A percentile compares a stretch with the other conserved stretches of the same genome.
These are phyloP conservation scores for Phytophthora sp. DNA, from an alignment of 352 stramenopile species.

Conservation along the genomic window DNA sequence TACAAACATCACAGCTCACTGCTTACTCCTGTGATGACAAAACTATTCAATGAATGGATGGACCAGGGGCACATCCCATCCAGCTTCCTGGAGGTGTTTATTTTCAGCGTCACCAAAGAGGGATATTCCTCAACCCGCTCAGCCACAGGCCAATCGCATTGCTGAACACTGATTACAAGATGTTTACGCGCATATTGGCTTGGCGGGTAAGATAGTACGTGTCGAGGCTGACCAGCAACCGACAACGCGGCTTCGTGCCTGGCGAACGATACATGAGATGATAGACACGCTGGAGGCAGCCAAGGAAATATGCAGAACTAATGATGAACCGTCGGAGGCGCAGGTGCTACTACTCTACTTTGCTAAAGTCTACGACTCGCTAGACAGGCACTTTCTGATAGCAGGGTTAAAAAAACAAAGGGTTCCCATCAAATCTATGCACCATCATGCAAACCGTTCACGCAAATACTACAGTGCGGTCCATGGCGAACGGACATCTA, in stretches of 20 bases:
- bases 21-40: no score
- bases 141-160: constrained; percentile 17
- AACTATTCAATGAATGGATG: background rate
- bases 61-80: background rate
- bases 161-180: constrained; percentile 17
- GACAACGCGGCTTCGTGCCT: constrained; percentile 4
- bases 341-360: constrained; percentile 11
- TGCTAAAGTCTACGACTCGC: constrained; percentile 13
- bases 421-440: background rate
- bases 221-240: background rate
- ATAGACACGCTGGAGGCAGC: constrained; percentile 14
- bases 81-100: constrained; percentile 9
- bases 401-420: background rate
- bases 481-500: background rate
- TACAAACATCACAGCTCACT: no score
- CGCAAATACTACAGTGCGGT: background rate
- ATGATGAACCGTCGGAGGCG: background rate
- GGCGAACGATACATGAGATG: constrained; percentile 9
- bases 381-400: background rate
- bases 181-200: constrained; percentile 4
- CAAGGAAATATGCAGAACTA: background rate
- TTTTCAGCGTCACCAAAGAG: constrained; percentile 9
- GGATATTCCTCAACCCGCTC: background rate
- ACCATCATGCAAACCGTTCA: background rate
- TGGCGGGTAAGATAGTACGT: constrained; percentile 1